These are phyloP conservation scores for Globisporangium perplexum DNA, from an alignment of 352 stramenopile genomes.

Conservation along the genomic window DNA sequence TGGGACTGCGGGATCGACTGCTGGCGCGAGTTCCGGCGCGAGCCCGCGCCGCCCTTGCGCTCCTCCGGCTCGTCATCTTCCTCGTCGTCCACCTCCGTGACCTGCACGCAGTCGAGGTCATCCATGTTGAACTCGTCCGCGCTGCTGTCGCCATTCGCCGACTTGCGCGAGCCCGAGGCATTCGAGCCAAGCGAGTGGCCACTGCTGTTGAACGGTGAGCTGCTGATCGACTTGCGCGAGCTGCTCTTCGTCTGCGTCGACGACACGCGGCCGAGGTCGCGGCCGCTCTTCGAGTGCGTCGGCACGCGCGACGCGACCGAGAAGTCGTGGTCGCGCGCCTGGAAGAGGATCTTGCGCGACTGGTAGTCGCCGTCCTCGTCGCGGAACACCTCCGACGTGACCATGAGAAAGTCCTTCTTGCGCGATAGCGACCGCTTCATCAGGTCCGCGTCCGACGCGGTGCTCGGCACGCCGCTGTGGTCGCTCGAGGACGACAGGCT, in stretches of 20 bases:
- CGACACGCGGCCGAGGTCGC: slow-evolving; percentile 39
- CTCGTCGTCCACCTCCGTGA: slow-evolving; percentile 69
- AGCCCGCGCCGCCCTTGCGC: slow-evolving; percentile 9
- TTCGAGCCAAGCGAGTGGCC: slow-evolving; percentile 43
- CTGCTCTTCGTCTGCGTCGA: slow-evolving; percentile 40
- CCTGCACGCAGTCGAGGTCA: slow-evolving; percentile 70
- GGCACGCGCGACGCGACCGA: slow-evolving; percentile 76
- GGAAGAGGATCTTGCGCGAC: slow-evolving; percentile 86
- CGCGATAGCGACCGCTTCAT: slow-evolving; percentile 81
- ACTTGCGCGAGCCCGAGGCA: slow-evolving; percentile 22
- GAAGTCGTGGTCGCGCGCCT: slow-evolving; percentile 82
- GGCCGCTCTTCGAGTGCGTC: slow-evolving; percentile 59
- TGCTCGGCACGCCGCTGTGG: slow-evolving; percentile 8
- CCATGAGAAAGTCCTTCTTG: slow-evolving; percentile 90
- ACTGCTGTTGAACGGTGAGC: slow-evolving; percentile 29
- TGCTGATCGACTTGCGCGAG: slow-evolving; percentile 48
- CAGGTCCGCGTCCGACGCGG: slow-evolving; percentile 60
- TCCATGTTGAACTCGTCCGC: slow-evolving; percentile 65
- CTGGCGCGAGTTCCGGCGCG: slow-evolving; percentile 12
- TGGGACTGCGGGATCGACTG: slow-evolving; percentile 24
- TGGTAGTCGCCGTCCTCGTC: slow-evolving; percentile 82
- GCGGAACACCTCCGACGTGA: slow-evolving; percentile 86
- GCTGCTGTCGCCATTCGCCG: slow-evolving; percentile 24
- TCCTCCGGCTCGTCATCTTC: slow-evolving; percentile 55
- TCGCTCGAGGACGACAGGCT: slow-evolving; percentile 54